phyloP scores from a whole-genome alignment of 352 stramenopile species.

The Globisporangium camurandrum region DNA sequence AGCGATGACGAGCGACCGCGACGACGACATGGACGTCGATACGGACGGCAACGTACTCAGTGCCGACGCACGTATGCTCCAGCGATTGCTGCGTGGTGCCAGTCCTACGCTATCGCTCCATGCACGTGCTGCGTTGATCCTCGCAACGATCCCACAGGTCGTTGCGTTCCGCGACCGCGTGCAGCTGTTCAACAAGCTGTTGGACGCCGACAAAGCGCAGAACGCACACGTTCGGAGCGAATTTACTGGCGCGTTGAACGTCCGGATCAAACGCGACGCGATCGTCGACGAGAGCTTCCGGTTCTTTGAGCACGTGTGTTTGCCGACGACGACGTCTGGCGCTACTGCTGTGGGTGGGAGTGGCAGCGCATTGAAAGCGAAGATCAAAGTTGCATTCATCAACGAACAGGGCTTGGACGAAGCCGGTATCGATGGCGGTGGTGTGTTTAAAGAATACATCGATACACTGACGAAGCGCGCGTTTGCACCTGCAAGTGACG shows the following conservation, averaged over 20 bases:
- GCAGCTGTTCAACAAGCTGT: constrained; percentile 59
- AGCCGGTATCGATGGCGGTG: constrained; percentile 94
- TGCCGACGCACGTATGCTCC: constrained; percentile 28
- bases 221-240: constrained; percentile 45
- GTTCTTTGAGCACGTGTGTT: constrained; percentile 55
- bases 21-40: constrained; percentile 11
- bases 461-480: constrained; percentile 84
- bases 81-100: constrained; percentile 29
- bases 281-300: constrained; percentile 90
- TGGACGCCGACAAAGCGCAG: constrained; percentile 54
- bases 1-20: constrained; percentile 45
- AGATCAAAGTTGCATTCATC: constrained; percentile 90
- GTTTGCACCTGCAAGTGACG: constrained; percentile 86
- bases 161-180: constrained; percentile 78
- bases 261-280: constrained; percentile 65
- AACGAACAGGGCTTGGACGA: constrained; percentile 93
- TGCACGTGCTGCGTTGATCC: constrained; percentile 37
- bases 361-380: constrained; percentile 74
- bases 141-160: constrained; percentile 72
- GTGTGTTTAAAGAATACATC: constrained; percentile 97
- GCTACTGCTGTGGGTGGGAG: no score
- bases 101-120: constrained; percentile 21
- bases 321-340: constrained; percentile 48
- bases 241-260: constrained; percentile 39
- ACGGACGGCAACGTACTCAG: background rate